These are phyloP conservation scores for Ceratobasidium sp. DNA, from an alignment of 1,284 basidiomycete genomes.

Conservation along the genomic window DNA sequence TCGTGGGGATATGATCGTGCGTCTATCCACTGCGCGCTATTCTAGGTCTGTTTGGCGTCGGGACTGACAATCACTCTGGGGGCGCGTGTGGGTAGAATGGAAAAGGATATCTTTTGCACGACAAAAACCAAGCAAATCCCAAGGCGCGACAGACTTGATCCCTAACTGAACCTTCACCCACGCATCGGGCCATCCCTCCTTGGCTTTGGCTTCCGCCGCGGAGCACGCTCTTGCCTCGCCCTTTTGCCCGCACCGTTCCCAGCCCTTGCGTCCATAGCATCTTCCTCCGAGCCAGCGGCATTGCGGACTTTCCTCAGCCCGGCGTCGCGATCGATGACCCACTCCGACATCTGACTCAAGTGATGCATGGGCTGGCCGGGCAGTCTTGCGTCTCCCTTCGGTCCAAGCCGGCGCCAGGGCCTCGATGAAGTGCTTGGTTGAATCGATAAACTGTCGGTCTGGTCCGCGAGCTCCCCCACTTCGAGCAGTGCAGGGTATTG, in stretches of 20 bases:
- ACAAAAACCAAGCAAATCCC: too few relatives aligned
- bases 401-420: constrained; percentile 14
- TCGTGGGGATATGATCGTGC: too few relatives aligned
- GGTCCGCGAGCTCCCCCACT: neutral
- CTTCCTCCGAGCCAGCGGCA: neutral
- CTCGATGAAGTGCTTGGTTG: neutral
- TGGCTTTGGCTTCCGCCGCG: neutral
- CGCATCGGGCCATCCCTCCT: too few relatives aligned
- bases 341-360: neutral
- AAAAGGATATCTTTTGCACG: too few relatives aligned
- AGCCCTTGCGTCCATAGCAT: neutral
- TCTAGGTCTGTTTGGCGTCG: too few relatives aligned
- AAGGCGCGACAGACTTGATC: too few relatives aligned
- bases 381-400: neutral
- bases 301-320: neutral
- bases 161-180: too few relatives aligned
- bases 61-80: too few relatives aligned
- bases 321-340: neutral
- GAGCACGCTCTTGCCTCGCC: neutral
- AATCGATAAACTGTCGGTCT: constrained; percentile 1
- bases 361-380: neutral
- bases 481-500: neutral
- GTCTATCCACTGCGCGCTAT: too few relatives aligned
- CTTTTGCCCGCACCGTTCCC: too few relatives aligned
- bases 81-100: too few relatives aligned